These are phyloP conservation scores for Seiridium cupressi DNA, from an alignment of 2,329 filamentous ascomycete species.

Conservation along the genomic window DNA sequence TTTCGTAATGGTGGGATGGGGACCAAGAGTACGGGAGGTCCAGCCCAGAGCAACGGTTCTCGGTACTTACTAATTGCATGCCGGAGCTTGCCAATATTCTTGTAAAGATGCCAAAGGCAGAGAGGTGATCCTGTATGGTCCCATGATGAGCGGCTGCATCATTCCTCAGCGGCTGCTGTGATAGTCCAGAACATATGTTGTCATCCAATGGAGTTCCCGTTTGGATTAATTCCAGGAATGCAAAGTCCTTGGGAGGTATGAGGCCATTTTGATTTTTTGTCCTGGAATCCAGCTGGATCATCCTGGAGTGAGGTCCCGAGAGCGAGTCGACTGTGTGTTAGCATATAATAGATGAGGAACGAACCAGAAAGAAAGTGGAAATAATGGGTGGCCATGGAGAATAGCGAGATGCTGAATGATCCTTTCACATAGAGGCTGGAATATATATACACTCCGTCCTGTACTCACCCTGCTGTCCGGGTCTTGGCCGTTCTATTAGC, in stretches of 20 bases:
- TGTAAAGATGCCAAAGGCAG: too few relatives aligned
- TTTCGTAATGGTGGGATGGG: too few relatives aligned
- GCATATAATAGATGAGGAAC: neutral
- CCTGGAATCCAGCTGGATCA: neutral
- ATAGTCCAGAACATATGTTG: neutral
- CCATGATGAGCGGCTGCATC: neutral
- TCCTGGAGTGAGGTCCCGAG: neutral
- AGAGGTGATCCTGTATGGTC: neutral
- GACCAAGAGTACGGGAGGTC: too few relatives aligned
- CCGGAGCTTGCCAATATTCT: too few relatives aligned
- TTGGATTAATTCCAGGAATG: neutral
- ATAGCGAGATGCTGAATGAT: constrained; percentile 24
- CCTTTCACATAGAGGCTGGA: constrained; percentile 38
- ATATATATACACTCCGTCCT: constrained; percentile 51
- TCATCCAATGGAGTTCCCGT: neutral
- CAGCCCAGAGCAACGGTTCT: too few relatives aligned
- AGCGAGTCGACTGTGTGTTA: neutral
- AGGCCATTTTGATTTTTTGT: neutral
- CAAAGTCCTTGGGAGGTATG: neutral
- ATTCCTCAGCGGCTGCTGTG: neutral
- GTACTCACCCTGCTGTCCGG: constrained; percentile 55
- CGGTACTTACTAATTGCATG: too few relatives aligned
- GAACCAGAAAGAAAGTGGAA: neutral
- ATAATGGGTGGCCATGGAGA: constrained; percentile 8
- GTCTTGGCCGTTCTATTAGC: constrained; percentile 36